Base-by-base conservation (phyloP, 192 early-diverging fungal species). In the Funneliformis mosseae region DNA sequence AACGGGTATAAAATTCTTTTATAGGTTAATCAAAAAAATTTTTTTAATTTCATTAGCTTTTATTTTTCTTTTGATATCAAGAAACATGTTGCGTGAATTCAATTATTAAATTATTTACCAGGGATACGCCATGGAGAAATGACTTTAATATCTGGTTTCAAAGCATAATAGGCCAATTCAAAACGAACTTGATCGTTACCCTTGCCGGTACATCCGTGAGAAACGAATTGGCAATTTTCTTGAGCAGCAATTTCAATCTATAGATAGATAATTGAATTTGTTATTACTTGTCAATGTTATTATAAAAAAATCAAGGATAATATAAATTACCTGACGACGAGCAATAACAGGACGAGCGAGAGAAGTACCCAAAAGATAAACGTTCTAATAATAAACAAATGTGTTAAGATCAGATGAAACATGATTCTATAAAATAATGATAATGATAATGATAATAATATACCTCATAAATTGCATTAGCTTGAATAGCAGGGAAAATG, bases 161-260 rank as follows among this genome's bases (percentile, higher is more conserved):
- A 89, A 21, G 98, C 96, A 83, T 98, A 97, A 92, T 98, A 99
- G 33, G 94, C 97, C 63, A 98, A 92, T 88, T 99, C 98, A 84
- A 99, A 99, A 59, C 97, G 95, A 76, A 99, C 97, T 89, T 99
- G 98, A 87, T 99, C 98, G 90, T 99, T 99, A 73, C 98, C 97
- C 88, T 99, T 99, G 77, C 98, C 97, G 42, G 98, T 98, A 92
- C 97, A 98, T 21, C 98, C 97, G 88, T 99, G 98, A n/a, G 96
- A 95, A 6, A 99, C 97, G 83, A 88, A 96, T 45, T 96, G 91
- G 89, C 98, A 99, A 66, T 94, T 95, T 89, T 99, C 98, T 55
- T 88, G 88, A 75, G 89, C 87, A 33, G 98, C 98, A 77, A 99
- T 96, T 77, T 96, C 94, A 72, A 99, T 98, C 89, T 97, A 90